Conservation (phyloP, 2,329 filamentous ascomycete genomes). For the Laburnicola sp. region DNA sequence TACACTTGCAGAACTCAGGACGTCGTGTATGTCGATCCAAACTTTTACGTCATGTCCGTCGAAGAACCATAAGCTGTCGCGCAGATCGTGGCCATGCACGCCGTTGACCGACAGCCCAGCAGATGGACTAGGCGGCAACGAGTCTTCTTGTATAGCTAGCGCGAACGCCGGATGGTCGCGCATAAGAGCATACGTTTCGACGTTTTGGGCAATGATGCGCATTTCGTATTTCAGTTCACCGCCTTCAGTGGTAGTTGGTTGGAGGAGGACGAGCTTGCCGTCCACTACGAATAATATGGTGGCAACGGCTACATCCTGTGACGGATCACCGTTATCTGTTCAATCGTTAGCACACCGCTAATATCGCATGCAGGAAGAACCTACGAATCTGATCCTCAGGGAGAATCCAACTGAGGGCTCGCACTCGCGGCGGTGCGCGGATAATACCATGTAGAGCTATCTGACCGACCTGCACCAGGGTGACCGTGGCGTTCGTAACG, state of each 20-base stretch:
- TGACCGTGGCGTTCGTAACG: constrained; percentile 69
- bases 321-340: constrained; percentile 80
- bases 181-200: constrained; percentile 93
- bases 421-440: constrained; percentile 85
- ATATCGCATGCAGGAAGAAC: constrained; percentile 24
- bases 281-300: constrained; percentile 97
- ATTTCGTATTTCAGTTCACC: constrained; percentile 96
- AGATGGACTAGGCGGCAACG: constrained; percentile 55
- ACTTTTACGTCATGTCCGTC: constrained; percentile 82
- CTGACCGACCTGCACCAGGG: constrained; percentile 90
- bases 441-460: constrained; percentile 98
- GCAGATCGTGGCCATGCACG: constrained; percentile 61
- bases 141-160: constrained; percentile 53
- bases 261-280: constrained; percentile 89
- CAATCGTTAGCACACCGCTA: constrained; percentile 20
- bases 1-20: constrained; percentile 70
- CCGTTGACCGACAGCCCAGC: constrained; percentile 50
- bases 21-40: constrained; percentile 86
- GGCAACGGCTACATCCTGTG: constrained; percentile 90
- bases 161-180: constrained; percentile 70
- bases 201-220: constrained; percentile 92
- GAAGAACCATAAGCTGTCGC: constrained; percentile 93
- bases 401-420: constrained; percentile 92
- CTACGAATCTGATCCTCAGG: constrained; percentile 82
- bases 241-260: constrained; percentile 79